A percentile compares a stretch with the other conserved stretches of the same genome.
phyloP scores from a whole-genome alignment of 805 yeast genomes.

The Wickerhamomyces bisporus region DNA sequence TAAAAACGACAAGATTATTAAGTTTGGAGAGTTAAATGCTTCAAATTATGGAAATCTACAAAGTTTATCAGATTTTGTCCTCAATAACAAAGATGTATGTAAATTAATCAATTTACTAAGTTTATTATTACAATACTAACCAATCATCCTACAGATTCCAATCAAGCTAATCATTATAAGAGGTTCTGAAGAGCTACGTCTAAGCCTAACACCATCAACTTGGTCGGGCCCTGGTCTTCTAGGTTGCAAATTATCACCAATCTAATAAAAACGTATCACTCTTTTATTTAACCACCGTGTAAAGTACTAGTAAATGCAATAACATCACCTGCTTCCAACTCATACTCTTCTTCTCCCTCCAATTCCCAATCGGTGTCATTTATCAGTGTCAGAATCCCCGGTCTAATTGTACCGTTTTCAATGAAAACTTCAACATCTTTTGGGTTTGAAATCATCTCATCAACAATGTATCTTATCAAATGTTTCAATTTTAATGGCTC shows the following conservation, averaged over 20 bases:
- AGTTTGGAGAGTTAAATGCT: conserved; percentile 50
- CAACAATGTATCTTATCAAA: conserved; percentile 50
- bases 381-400: conserved; percentile 86
- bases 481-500: conserved; percentile 33
- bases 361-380: conserved; percentile 97
- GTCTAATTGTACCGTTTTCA: conserved; percentile 78
- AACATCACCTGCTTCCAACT: conserved; percentile 68
- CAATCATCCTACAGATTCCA: no score
- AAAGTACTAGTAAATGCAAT: conserved; percentile 87
- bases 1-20: conserved; percentile 47
- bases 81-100: conserved; percentile 32
- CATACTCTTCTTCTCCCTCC: conserved; percentile 81
- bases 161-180: no score
- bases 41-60: conserved; percentile 49
- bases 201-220: conserved; percentile 9
- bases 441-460: conserved; percentile 50
- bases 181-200: no score
- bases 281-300: conserved; percentile 74
- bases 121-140: not conserved
- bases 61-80: conserved; percentile 40
- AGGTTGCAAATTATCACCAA: conserved; percentile 27
- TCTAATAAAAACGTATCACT: conserved; percentile 31
- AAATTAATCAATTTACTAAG: not conserved
- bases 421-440: conserved; percentile 70
- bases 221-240: conserved; percentile 28